phyloP scores from a whole-genome alignment of 495 filamentous ascomycete genomes.

The Penicillium coprophilum region DNA sequence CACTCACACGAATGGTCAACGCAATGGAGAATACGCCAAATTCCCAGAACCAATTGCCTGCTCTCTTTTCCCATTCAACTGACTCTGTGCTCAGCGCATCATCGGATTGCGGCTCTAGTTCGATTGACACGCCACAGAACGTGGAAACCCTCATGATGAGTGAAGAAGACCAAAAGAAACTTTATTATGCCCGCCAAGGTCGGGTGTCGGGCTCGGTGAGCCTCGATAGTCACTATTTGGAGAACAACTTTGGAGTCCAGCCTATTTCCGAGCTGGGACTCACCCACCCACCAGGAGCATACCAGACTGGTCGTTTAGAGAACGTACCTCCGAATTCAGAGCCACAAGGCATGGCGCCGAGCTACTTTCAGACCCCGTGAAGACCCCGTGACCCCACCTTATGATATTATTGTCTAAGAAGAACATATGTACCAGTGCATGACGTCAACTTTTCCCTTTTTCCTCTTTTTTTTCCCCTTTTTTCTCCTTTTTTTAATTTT shows the following conservation, averaged over 20 bases:
- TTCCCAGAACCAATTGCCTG: constrained; percentile 54
- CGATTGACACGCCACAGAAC: constrained; percentile 68
- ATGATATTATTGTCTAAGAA: constrained; percentile 9
- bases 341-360: not conserved
- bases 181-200: constrained; percentile 64
- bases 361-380: not conserved
- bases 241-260: not conserved
- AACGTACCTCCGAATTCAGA: not conserved
- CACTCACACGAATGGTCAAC: constrained; percentile 38
- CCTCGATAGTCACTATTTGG: not conserved
- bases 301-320: not conserved
- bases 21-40: constrained; percentile 39
- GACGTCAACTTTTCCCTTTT: constrained; percentile 15
- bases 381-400: not conserved
- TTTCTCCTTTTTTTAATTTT: constrained; percentile 7
- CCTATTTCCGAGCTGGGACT: not conserved
- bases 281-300: not conserved
- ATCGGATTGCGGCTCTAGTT: constrained; percentile 56
- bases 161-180: constrained; percentile 71
- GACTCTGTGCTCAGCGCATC: constrained; percentile 64
- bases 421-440: constrained; percentile 4
- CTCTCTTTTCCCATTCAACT: constrained; percentile 56
- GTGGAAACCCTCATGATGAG: constrained; percentile 79
- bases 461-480: constrained; percentile 12
- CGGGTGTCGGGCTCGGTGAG: constrained; percentile 33